A percentile compares a stretch with the other conserved stretches of the same genome.
phyloP scores from a whole-genome alignment of 805 yeast genomes.

The Wickerhamiella shivajii region DNA sequence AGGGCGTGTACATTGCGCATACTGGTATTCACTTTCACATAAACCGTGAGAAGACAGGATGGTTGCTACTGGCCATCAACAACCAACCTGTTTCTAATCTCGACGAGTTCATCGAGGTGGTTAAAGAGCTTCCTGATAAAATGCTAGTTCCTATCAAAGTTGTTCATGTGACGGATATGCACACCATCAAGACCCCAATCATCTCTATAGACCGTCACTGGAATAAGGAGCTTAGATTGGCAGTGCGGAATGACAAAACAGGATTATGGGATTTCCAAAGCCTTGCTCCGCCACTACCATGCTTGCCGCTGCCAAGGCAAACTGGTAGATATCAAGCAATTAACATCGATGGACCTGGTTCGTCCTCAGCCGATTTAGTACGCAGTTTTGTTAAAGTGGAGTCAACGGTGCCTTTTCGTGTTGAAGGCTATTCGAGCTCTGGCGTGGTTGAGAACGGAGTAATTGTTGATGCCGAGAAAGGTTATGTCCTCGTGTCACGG shows the following conservation, averaged over 20 bases:
- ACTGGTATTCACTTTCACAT: slow-evolving; percentile 58
- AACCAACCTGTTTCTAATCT: slow-evolving; percentile 60
- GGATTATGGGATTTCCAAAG: slow-evolving; percentile 45
- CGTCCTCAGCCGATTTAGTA: slow-evolving; percentile 40
- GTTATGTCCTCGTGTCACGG: slow-evolving; percentile 68
- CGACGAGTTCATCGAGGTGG: slow-evolving; percentile 62
- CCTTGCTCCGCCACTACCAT: slow-evolving; percentile 42
- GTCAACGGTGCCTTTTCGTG: slow-evolving; percentile 46
- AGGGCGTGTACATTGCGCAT: slow-evolving; percentile 67
- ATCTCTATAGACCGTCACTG: slow-evolving; percentile 75
- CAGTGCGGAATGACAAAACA: slow-evolving; percentile 40
- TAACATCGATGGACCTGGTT: slow-evolving; percentile 29
- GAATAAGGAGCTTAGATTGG: slow-evolving; percentile 56
- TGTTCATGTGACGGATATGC: slow-evolving; percentile 69
- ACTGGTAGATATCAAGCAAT: slow-evolving; percentile 39
- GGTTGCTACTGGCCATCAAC: slow-evolving; percentile 69
- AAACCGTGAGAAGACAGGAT: slow-evolving; percentile 45
- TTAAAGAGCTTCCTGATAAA: slow-evolving; percentile 64
- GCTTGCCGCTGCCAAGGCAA: slow-evolving; percentile 38
- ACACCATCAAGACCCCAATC: slow-evolving; percentile 52
- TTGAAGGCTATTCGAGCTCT: slow-evolving; percentile 61
- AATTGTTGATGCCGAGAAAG: slow-evolving; percentile 64
- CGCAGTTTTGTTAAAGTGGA: slow-evolving; percentile 61
- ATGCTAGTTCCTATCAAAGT: slow-evolving; percentile 54
- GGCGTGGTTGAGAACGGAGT: slow-evolving; percentile 59